These are phyloP conservation scores for Penicillium decumbens DNA, from an alignment of 2,329 filamentous ascomycete species.

Conservation along the genomic window DNA sequence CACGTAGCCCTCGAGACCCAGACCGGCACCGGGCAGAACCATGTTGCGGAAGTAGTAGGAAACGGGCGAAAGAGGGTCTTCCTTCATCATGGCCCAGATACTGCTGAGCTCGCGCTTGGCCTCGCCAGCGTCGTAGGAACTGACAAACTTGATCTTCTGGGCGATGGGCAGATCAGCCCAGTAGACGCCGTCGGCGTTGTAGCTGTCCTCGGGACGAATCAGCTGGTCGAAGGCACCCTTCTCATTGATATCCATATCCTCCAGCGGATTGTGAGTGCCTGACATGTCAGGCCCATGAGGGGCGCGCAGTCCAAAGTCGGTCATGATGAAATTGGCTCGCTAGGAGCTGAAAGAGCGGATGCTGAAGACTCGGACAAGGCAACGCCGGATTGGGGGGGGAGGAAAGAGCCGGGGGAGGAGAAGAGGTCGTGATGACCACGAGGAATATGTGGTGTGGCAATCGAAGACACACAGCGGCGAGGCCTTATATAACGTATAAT, in stretches of 20 bases:
- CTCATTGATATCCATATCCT: conserved; percentile 56
- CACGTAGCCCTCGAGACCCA: conserved; percentile 91
- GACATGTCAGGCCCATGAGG: conserved; percentile 48
- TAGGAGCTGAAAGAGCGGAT: not conserved
- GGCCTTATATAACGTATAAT: not conserved
- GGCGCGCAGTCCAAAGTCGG: conserved; percentile 40
- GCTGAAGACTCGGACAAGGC: not conserved
- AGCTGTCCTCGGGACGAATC: conserved; percentile 83
- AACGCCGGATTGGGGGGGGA: not conserved
- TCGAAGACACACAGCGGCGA: not conserved
- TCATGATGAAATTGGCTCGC: conserved; percentile 25
- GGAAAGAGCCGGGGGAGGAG: too few relatives aligned
- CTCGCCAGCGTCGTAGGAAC: conserved; percentile 66
- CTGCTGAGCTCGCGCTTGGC: conserved; percentile 60
- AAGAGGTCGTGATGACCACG: not conserved
- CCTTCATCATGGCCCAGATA: conserved; percentile 76
- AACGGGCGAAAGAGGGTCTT: conserved; percentile 78
- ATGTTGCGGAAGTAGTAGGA: conserved; percentile 84
- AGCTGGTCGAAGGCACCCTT: conserved; percentile 68
- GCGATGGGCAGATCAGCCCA: conserved; percentile 79
- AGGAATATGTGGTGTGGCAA: not conserved
- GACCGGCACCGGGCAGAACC: conserved; percentile 84
- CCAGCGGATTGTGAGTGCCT: conserved; percentile 41
- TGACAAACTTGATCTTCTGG: conserved; percentile 71
- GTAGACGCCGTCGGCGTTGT: conserved; percentile 76